Percentiles rank a stretch among this genome's conserved stretches.
Conservation (phyloP, 148 eudicot species). For the Gaultheria prostrata region DNA sequence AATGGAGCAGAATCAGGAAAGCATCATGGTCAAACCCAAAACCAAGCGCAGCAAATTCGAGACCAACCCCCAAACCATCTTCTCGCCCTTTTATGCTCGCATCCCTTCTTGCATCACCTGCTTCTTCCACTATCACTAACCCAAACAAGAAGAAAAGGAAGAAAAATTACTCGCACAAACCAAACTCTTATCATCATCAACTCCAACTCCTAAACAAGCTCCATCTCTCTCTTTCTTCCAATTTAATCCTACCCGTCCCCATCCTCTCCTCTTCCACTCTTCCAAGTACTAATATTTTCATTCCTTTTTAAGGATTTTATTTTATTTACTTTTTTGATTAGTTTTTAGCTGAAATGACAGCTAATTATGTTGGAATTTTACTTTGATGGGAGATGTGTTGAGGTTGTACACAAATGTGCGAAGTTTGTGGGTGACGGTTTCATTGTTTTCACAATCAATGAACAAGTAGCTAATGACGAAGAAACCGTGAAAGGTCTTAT, state of each 20-base stretch:
- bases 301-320: not conserved
- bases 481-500: constrained; percentile 14
- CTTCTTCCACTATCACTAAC: not conserved
- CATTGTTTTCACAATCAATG: constrained; percentile 20
- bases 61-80: constrained; percentile 2
- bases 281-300: constrained; percentile 16
- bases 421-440: constrained; percentile 19
- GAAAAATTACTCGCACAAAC: not conserved
- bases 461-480: constrained; percentile 18
- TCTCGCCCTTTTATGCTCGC: constrained; percentile 17
- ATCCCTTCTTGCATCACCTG: not conserved
- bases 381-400: constrained; percentile 9
- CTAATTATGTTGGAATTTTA: constrained; percentile 1
- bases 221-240: not conserved
- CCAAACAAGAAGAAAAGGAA: not conserved
- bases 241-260: not conserved
- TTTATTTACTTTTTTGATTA: not conserved
- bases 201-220: constrained; percentile 21
- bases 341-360: not conserved
- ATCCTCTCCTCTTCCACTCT: constrained; percentile 16
- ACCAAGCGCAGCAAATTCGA: not conserved
- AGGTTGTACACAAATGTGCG: constrained; percentile 14
- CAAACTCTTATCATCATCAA: constrained; percentile 10
- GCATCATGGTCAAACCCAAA: not conserved
- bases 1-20: not conserved